Evolutionary conservation across 1,139 yeast species (phyloP), one percentile per base, ranked within the genome.

Genomic region (Blastobotrys elegans): DNA sequence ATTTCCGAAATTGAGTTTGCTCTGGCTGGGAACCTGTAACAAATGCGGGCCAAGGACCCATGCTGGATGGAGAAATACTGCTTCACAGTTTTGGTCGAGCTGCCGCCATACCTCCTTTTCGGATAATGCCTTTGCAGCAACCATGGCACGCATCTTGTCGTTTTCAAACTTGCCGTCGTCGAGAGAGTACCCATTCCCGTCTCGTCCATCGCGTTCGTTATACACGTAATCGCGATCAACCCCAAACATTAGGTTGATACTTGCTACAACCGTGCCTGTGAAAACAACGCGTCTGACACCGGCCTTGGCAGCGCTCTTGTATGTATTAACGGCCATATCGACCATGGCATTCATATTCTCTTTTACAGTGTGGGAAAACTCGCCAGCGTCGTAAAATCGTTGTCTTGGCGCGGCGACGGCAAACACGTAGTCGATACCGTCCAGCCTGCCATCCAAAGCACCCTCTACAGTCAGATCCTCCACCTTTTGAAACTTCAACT

Each of bases 21-120:
- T 8, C 6, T 4, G 16, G 10, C 3, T 29, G 3, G 44, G 44
- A 6, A 34, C 38, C 24, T 34, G 38, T 34, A 34, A 18, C 18
- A 34, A 34, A 34, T 34, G 38, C 7, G 38, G 38, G 4, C 44
- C 44, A 4, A 40, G 10, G 16, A 40, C 21, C 44, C 44, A 40
- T 11, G 44, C 21, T 8, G 44, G 44, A 20, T 31, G 44, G 13
- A 40, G 11, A 14, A 21, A 40, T 3, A 40, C 44, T 3, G 29
- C 44, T 31, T 40, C 44, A 20, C 38, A 34, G 3, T 8, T 2
- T 6, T 21, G 26, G 24, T 34, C 38, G 4, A 34, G 26, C n/a
- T 34, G 38, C 2, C 18, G 24, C 38, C 38, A 34, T 17, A 34
- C 24, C n/a, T 21, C 38, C 24, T 34, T 34, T 34, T 34, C 38